Conservation (phyloP, 129 eudicot species). For the sunflower (Helianthus annuus) region DNA sequence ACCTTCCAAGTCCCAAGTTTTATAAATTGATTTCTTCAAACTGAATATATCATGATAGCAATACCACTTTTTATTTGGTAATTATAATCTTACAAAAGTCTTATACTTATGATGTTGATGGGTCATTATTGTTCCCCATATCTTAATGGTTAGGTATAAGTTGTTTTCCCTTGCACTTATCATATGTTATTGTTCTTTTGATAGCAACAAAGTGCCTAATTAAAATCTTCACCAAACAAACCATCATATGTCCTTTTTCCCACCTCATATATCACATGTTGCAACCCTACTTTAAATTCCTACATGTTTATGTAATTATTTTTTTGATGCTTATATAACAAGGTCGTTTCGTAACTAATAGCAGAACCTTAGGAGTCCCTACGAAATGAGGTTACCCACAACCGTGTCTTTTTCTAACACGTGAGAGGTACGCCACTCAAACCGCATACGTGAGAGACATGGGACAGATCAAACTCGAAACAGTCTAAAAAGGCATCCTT, state of each 20-base stretch:
- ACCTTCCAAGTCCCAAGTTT: not conserved
- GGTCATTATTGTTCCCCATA: slow-evolving; percentile 9
- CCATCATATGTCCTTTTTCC: slow-evolving; percentile 10
- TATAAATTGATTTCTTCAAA: not conserved
- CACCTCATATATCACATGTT: not conserved
- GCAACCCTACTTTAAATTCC: not conserved
- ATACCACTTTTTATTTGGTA: not conserved
- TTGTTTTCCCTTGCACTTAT: slow-evolving; percentile 23
- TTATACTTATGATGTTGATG: slow-evolving; percentile 23
- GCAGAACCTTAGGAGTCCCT: too few species aligned
- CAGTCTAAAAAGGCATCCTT: too few species aligned
- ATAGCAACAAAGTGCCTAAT: slow-evolving; percentile 18
- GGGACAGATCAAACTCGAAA: too few species aligned
- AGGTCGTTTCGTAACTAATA: too few species aligned
- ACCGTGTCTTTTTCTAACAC: too few species aligned
- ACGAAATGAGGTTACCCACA: too few species aligned
- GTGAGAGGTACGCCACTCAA: too few species aligned
- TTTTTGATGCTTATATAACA: not conserved
- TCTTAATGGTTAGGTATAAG: slow-evolving; percentile 33
- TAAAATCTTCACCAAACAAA: slow-evolving; percentile 1
- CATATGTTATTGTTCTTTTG: slow-evolving; percentile 19
- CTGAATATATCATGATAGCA: not conserved
- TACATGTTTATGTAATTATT: not conserved
- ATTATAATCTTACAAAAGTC: not conserved
- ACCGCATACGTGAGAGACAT: too few species aligned